Percentiles rank a stretch among this genome's conserved stretches.
Conservation (phyloP, 2,329 filamentous ascomycete genomes). For the Nemania sp. region DNA sequence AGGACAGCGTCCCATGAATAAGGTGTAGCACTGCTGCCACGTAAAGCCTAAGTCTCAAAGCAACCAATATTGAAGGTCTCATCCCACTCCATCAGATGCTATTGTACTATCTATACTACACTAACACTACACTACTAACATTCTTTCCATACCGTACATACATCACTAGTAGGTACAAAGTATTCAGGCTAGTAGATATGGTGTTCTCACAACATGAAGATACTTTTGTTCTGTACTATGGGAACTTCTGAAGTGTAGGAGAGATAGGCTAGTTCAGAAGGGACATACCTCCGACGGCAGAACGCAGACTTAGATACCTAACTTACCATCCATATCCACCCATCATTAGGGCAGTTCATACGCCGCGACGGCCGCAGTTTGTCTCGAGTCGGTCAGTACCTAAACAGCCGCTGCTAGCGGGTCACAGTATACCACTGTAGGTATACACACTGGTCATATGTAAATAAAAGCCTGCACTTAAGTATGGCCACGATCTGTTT, state of each 20-base stretch:
- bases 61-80: not conserved
- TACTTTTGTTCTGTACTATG: no score
- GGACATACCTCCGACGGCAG: conserved; percentile 1
- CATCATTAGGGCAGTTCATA: conserved; percentile 1
- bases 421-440: not conserved
- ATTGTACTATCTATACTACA: no score
- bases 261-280: not conserved
- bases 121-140: no score
- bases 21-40: conserved; percentile 16
- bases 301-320: not conserved
- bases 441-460: not conserved
- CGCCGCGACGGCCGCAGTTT: conserved; percentile 14
- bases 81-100: conserved; percentile 1
- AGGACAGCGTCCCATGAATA: conserved; percentile 8
- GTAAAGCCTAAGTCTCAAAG: not conserved
- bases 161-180: not conserved
- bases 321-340: not conserved
- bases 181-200: not conserved
- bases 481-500: no score
- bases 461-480: no score
- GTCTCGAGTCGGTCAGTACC: not conserved
- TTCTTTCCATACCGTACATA: no score
- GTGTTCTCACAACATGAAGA: no score
- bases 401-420: not conserved
- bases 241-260: no score